Evolutionary conservation across 441 rosid species (phyloP), one percentile per base, ranked within the genome.

Genomic region (Adansonia gregorii): DNA sequence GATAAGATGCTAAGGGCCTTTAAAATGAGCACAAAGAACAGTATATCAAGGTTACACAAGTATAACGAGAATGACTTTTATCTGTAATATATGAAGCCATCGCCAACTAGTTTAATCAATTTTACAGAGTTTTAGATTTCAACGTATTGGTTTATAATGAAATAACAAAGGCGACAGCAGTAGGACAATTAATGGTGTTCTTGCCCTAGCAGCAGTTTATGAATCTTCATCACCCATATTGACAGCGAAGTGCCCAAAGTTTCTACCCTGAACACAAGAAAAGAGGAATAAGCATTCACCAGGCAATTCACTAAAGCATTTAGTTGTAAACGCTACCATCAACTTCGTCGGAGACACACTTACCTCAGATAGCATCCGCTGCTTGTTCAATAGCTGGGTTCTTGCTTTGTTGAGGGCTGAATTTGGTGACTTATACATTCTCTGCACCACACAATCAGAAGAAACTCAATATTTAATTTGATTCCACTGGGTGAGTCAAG

Each of bases 341-440:
- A 48, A 65, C n/a, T 41, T 43, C 41, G 31, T 72, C 3, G 79
- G 27, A n/a, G 59, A 80, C 12, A 51, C 41, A 70, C 22, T 10
- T 76, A 90, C 98, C 95, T 89, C 79, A 6, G 95, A 83, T 72
- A 86, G 78, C 98, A 90, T 87, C 79, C 98, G 90, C 85, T 94
- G 97, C 84, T 87, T 88, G 85, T 92, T 93, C 81, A 94, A 76
- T 73, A 63, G 84, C 82, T 87, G 95, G 12, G 99, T 94, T 87
- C 99, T 89, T 31, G 98, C 97, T 85, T 96, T 93, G 80, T 86
- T 94, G 49, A 80, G 59, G 12, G 81, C 86, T 4, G 99, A 94
- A 82, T 96, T 92, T 74, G 98, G 83, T 59, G 97, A 93, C 70
- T 79, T 83, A 67, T 41, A 86, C 86, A 87, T 80, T 83, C 90